Percentiles rank a stretch among this genome's conserved stretches.
These are phyloP conservation scores for Ceratocystis diversiconidia DNA, from an alignment of 2,329 filamentous ascomycete genomes.

Conservation along the genomic window DNA sequence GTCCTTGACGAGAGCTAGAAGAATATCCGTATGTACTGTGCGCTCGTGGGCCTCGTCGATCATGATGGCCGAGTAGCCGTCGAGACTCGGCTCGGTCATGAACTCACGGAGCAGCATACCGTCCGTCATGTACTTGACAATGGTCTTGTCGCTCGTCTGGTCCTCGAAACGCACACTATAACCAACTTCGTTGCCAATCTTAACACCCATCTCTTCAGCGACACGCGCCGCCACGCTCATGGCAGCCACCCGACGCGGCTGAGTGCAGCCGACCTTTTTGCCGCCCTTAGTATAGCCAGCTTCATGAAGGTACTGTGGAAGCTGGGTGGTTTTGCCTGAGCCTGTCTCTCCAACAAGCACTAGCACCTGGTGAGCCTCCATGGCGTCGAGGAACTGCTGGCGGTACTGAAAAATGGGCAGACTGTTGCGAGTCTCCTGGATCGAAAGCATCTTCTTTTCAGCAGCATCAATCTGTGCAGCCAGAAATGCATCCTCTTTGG, in stretches of 20 bases:
- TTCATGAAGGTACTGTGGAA: constrained; percentile 87
- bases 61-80: constrained; percentile 76
- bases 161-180: constrained; percentile 95
- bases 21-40: constrained; percentile 78
- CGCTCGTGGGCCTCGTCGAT: constrained; percentile 96
- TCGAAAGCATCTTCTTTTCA: constrained; percentile 73
- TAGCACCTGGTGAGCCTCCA: constrained; percentile 73
- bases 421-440: constrained; percentile 81
- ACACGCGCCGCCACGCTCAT: constrained; percentile 97
- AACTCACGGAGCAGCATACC: constrained; percentile 87
- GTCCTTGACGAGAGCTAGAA: constrained; percentile 80
- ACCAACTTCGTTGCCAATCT: constrained; percentile 81
- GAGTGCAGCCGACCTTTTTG: constrained; percentile 80
- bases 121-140: constrained; percentile 94
- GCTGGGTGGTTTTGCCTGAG: constrained; percentile 87
- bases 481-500: constrained; percentile 63
- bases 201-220: constrained; percentile 81
- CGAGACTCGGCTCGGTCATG: constrained; percentile 72
- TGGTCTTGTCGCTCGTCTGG: constrained; percentile 76
- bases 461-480: constrained; percentile 75
- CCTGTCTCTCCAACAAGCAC: constrained; percentile 93
- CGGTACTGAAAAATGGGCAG: constrained; percentile 82
- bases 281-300: constrained; percentile 75
- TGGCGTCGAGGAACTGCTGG: constrained; percentile 70
- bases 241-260: constrained; percentile 85